Base-by-base conservation (phyloP, 2,329 filamentous ascomycete species). In the Xylariaceae sp. region DNA sequence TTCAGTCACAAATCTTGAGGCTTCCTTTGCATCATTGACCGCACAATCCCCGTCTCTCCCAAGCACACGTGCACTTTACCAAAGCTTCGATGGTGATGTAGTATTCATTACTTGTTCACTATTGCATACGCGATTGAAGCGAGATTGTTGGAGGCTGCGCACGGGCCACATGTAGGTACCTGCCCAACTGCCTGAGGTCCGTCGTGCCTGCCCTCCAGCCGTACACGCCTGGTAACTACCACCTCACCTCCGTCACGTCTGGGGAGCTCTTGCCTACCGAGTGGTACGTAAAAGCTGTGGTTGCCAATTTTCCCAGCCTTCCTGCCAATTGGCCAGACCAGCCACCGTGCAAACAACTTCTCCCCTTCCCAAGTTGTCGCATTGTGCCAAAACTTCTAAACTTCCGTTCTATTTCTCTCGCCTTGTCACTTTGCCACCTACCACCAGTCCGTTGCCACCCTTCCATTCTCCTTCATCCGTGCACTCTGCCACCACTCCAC, bases 321-420 rank as follows among this genome's bases (percentile, higher is more conserved):
- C 35, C 44, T 35, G 30, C 35, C 41, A 23, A 64, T 66, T 66
- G 65, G 61, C 56, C 59, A 56, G 37, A 56, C 61, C 56, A 56
- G 17, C 56, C 61, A 59, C 52, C 51, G 44, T 23, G 39, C 41
- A 44, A 58, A 35, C 51, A 53, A 39, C 39, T 45, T 49, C 50
- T 45, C 8, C 34, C 13, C 18, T 4, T 34, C 11, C 15, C n/a
- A 3, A 15, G 44, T 48, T 50, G 51, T 56, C 49, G 56, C 59
- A 59, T 61, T 48, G 51, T 37, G 53, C 52, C 41, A 50, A 55
- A 30, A 30, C 23, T 4, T 30, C 23, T 30, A 30, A 30, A 30
- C 23, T 4, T 30, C 23, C 23, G 5, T 30, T 30, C 17, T n/a
- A 35, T 37, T 35, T 8, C 13, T 34, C 9, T 34, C 56, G n/a